phyloP scores from a whole-genome alignment of 371 early-diverging fungal species.

The Apophysomyces sp. region DNA sequence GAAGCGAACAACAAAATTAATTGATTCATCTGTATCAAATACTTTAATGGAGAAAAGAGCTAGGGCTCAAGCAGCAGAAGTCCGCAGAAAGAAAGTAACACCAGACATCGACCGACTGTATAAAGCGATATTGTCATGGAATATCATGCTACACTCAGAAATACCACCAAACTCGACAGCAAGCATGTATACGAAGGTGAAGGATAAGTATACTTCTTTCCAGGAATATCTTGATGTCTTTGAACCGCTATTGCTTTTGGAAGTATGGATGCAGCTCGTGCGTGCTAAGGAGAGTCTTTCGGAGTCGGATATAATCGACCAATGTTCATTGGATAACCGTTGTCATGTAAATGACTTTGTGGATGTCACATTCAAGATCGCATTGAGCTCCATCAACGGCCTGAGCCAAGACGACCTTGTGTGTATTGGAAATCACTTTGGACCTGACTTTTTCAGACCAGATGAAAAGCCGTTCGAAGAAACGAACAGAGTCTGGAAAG shows the following conservation, averaged over 20 bases:
- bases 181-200: slow-evolving; percentile 43
- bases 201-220: slow-evolving; percentile 56
- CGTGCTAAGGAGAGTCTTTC: slow-evolving; percentile 68
- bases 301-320: slow-evolving; percentile 43
- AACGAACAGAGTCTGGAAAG: slow-evolving; percentile 18
- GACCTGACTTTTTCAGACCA: slow-evolving; percentile 33
- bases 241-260: slow-evolving; percentile 83
- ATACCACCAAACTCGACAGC: slow-evolving; percentile 35
- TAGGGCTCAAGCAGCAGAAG: slow-evolving; percentile 17
- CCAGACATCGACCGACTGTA: slow-evolving; percentile 50
- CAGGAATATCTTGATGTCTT: slow-evolving; percentile 67
- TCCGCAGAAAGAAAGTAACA: slow-evolving; percentile 40
- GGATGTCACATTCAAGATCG: slow-evolving; percentile 59
- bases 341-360: slow-evolving; percentile 75
- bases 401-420: slow-evolving; percentile 52
- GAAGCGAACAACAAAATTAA: slow-evolving; percentile 33
- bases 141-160: slow-evolving; percentile 42
- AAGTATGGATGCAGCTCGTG: slow-evolving; percentile 83
- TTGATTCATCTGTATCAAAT: slow-evolving; percentile 25
- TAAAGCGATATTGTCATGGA: slow-evolving; percentile 57
- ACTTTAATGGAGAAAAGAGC: slow-evolving; percentile 14
- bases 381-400: slow-evolving; percentile 24
- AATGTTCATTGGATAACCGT: slow-evolving; percentile 50
- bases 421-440: slow-evolving; percentile 47
- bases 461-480: slow-evolving; percentile 7